These are phyloP conservation scores for Crithidia thermophila DNA, from an alignment of 208 protist genomes.

Conservation along the genomic window DNA sequence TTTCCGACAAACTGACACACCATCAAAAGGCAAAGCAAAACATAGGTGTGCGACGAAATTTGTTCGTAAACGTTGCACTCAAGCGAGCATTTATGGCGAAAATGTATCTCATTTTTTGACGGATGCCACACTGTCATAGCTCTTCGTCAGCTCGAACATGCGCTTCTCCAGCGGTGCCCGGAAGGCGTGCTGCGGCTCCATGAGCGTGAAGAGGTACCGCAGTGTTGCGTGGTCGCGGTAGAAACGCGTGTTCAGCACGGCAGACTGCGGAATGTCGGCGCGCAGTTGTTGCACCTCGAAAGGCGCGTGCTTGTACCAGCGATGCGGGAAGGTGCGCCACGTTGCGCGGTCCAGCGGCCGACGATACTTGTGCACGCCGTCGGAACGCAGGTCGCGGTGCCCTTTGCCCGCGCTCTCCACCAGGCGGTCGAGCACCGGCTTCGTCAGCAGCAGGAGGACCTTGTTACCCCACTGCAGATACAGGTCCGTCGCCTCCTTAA, in stretches of 20 bases:
- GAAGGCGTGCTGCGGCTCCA: slow-evolving; percentile 82
- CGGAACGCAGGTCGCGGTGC: slow-evolving; percentile 54
- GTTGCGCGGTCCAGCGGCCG: slow-evolving; percentile 54
- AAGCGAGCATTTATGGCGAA: background rate
- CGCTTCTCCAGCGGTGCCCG: slow-evolving; percentile 62
- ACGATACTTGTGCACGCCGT: slow-evolving; percentile 68
- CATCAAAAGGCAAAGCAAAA: background rate
- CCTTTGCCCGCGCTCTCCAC: slow-evolving; percentile 76
- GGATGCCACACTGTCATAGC: slow-evolving; percentile 49
- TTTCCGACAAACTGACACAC: background rate
- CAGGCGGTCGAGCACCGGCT: slow-evolving; percentile 77
- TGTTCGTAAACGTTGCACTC: no score
- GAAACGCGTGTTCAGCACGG: slow-evolving; percentile 77
- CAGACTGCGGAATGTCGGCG: slow-evolving; percentile 73
- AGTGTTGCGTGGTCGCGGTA: slow-evolving; percentile 83
- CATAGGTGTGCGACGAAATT: no score
- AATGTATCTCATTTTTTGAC: background rate
- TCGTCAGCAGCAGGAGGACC: slow-evolving; percentile 72
- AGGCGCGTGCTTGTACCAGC: slow-evolving; percentile 89
- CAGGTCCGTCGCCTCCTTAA: slow-evolving; percentile 61
- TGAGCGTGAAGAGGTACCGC: slow-evolving; percentile 79
- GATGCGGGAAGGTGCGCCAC: slow-evolving; percentile 83
- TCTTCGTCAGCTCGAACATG: slow-evolving; percentile 61
- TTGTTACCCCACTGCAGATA: slow-evolving; percentile 86
- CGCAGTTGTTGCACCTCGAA: slow-evolving; percentile 92